Evolutionary conservation across 805 yeast genomes (phyloP).

Genomic region (Lipomyces spencermartinsiae): DNA sequence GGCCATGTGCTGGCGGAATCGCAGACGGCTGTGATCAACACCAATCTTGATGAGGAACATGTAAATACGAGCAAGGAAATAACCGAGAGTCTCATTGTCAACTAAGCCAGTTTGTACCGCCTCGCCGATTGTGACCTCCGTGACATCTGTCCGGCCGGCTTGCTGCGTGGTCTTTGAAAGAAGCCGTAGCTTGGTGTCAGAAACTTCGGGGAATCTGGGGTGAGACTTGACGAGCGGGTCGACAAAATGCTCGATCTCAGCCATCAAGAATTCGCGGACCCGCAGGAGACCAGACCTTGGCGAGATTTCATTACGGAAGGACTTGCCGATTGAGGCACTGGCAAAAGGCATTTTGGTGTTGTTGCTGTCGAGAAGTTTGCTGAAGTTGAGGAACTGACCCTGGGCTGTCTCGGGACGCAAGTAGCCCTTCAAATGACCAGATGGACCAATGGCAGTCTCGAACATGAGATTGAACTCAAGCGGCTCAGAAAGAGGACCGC

Average conservation of each 20-base stretch:
- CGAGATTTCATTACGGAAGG: constrained; percentile 97
- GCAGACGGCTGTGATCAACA: constrained; percentile 77
- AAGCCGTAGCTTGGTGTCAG: constrained; percentile 73
- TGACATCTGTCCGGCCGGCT: constrained; percentile 75
- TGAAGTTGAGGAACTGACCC: constrained; percentile 97
- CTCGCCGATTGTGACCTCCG: constrained; percentile 77
- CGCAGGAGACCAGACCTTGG: constrained; percentile 97
- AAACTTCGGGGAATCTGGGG: constrained; percentile 76
- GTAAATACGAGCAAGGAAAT: constrained; percentile 93
- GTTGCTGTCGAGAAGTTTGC: constrained; percentile 91
- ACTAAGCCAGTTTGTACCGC: constrained; percentile 89
- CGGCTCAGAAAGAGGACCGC: constrained; percentile 85
- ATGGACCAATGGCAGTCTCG: constrained; percentile 98
- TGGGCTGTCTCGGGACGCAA: constrained; percentile 99
- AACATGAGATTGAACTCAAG: constrained; percentile 97
- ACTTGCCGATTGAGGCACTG: constrained; percentile 98
- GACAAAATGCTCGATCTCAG: constrained; percentile 98
- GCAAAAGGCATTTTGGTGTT: constrained; percentile 98
- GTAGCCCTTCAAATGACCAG: constrained; percentile 94
- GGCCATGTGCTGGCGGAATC: constrained; percentile 98
- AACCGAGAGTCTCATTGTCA: constrained; percentile 96
- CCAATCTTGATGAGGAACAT: constrained; percentile 86
- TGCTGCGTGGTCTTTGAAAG: constrained; percentile 88
- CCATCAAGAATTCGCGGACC: constrained; percentile 99
- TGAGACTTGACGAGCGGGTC: constrained; percentile 91